A percentile compares a stretch with the other conserved stretches of the same genome.
These are phyloP conservation scores for Neonectria coccinea DNA, from an alignment of 2,329 filamentous ascomycete genomes.

Conservation along the genomic window DNA sequence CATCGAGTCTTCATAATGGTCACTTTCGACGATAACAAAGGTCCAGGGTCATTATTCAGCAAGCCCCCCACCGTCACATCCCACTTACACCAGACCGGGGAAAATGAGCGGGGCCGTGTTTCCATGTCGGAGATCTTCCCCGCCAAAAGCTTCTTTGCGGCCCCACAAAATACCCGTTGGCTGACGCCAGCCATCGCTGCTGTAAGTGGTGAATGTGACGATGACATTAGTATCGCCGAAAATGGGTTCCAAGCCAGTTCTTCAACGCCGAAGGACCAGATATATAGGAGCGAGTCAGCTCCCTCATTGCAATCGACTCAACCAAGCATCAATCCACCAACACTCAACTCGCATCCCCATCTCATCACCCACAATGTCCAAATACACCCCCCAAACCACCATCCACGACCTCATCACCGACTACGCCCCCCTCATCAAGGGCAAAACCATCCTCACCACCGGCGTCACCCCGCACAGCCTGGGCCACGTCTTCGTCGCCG, in stretches of 20 bases:
- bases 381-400: conserved; percentile 37
- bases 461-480: conserved; percentile 56
- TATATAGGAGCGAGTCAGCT: neutral
- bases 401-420: conserved; percentile 45
- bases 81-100: neutral
- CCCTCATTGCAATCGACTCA: neutral
- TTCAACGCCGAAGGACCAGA: neutral
- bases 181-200: conserved; percentile 36
- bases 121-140: conserved; percentile 2
- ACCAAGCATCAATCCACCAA: neutral
- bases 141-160: neutral
- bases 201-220: neutral
- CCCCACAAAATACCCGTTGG: conserved; percentile 22
- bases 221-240: conserved; percentile 17
- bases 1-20: too few species aligned
- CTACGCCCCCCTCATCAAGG: conserved; percentile 49
- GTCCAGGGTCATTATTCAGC: neutral
- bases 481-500: conserved; percentile 52
- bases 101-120: neutral
- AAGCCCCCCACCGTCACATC: neutral
- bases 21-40: neutral
- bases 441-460: conserved; percentile 56
- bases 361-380: conserved; percentile 8
- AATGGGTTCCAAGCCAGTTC: neutral
- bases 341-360: conserved; percentile 5